Evolutionary conservation across 352 stramenopile species (phyloP), one percentile per base, ranked within the genome.

Genomic region (Thalassiosira ordinaria): DNA sequence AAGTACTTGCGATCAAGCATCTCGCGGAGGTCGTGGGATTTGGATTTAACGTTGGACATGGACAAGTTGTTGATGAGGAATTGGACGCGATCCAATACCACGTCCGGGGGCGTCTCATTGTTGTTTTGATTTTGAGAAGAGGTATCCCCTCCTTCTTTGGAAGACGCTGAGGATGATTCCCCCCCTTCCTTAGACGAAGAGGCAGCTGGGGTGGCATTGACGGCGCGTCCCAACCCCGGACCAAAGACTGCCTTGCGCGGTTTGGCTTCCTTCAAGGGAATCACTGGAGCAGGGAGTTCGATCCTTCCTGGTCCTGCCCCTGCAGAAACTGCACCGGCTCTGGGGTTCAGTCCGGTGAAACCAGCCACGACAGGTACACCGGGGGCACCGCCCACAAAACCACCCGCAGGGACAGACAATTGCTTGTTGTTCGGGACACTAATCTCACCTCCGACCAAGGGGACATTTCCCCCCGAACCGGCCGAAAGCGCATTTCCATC

Each of bases 41-140:
- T 99, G 27, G 91, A 91, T 57, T 99, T 96, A 20, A 99, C 87
- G 81, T 99, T 99, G 24, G 93, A 97, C 61, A 97, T 96, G 51
- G 97, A 98, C 84, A 99, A 96, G 84, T 99, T 99, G 90, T 99
- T 99, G 78, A 99, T 97, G 18, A 99, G 96, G 76, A 99, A 99
- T 83, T 99, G 96, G 73, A 99, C 97, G n/a, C 97, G 91, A 83
- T 99, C 97, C 63, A 98, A 93, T 52, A 98, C 79, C 0, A 82
- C 77, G 63, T 96, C 90, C n/a, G 91, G 77, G 18, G 94, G 94
- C 20, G 85, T 67, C 57, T 90, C 81, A 63, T 91, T 82, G 13
- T 89, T 77, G n/a, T n/a, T n/a, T n/a, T n/a, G n/a, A n/a, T n/a
- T n/a, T n/a, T n/a, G n/a, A n/a, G n/a, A n/a, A n/a, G n/a, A n/a